Evolutionary conservation across 164 flowering plant genomes (phyloP).

Genomic region (Buxus sempervirens): DNA sequence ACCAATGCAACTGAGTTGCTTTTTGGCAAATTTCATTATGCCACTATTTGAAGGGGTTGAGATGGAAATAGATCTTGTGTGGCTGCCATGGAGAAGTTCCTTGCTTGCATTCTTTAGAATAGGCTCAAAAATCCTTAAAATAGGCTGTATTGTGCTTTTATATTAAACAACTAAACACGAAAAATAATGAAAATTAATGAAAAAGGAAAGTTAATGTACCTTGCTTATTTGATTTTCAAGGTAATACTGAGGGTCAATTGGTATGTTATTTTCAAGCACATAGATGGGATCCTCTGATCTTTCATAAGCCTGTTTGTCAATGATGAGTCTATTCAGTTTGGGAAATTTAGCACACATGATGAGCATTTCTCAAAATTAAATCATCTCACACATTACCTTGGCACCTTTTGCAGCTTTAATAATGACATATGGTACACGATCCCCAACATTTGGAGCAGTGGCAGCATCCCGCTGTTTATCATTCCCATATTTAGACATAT

Average conservation of each 20-base stretch:
- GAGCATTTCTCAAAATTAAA: not conserved
- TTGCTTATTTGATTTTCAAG: conserved; percentile 93
- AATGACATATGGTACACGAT: conserved; percentile 97
- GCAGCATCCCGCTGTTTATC: conserved; percentile 91
- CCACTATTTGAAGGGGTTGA: conserved; percentile 93
- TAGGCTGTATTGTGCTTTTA: conserved; percentile 53
- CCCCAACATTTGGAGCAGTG: conserved; percentile 99
- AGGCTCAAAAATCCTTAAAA: conserved; percentile 91
- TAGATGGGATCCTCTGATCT: conserved; percentile 97
- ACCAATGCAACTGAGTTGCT: conserved; percentile 85
- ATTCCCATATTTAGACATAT: conserved; percentile 1
- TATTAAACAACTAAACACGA: conserved; percentile 4
- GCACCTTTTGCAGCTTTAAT: conserved; percentile 97
- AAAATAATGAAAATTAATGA: not conserved
- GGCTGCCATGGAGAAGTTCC: conserved; percentile 93
- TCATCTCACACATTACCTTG: conserved; percentile 54
- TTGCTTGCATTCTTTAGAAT: conserved; percentile 88
- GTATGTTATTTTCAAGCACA: conserved; percentile 93
- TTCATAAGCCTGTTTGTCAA: conserved; percentile 80
- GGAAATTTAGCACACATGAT: conserved; percentile 1
- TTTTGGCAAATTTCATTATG: conserved; percentile 93
- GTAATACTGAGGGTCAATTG: conserved; percentile 91
- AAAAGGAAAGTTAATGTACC: conserved; percentile 35
- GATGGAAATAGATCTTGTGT: conserved; percentile 89
- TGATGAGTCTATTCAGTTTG: conserved; percentile 8